Base-by-base conservation (phyloP, 2,329 filamentous ascomycete species). In the Aureobasidium zeae region DNA sequence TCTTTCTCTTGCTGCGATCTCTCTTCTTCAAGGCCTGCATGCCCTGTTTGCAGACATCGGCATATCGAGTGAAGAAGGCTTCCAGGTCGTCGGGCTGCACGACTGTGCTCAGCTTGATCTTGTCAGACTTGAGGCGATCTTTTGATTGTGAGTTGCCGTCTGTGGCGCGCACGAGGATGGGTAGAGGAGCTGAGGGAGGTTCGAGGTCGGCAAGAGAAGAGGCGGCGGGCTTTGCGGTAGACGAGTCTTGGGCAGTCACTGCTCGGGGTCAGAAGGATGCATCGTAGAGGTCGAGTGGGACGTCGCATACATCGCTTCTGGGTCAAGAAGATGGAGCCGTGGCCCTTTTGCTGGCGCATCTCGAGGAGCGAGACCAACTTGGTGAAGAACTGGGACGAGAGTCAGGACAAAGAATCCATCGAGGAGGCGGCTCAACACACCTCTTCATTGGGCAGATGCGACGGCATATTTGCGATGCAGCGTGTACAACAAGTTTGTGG, bases 1-100 rank as follows among this genome's bases (percentile, higher is more conserved):
- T 77, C 67, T 83, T 84, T 53, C 81, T 79, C 73, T 86, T 89
- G 64, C 83, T 94, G 58, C 87, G 76, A 66, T 96, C 89, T 53
- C 91, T 75, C 60, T 94, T 94, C 76, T 94, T 96, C 65, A 98
- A 61, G 6, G 81, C 80, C 36, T 76, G 73, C 87, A 96, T 95
- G 5, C 87, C 86, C 0, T 73, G 69, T 69, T 94, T 95, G 66
- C 88, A 95, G 3, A 87, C 73, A 53, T 96, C 91, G 16, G 87
- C 88, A 67, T 96, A 98, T 39, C 77, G 73, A 21, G 70, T 67
- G 62, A 87, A 98, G 59, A 98, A 98, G 0, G 63, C 68, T 43
- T 93, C 87, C 9, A 96, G 62, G 4, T 82, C 77, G 46, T 81
- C 76, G 1, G 83, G 77, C 44, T 82, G 73, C 1, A 96, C 87